Evolutionary conservation across 139 green algal genomes (phyloP), one percentile per base, ranked within the genome.

Genomic region (Zygnema cylindricum): DNA sequence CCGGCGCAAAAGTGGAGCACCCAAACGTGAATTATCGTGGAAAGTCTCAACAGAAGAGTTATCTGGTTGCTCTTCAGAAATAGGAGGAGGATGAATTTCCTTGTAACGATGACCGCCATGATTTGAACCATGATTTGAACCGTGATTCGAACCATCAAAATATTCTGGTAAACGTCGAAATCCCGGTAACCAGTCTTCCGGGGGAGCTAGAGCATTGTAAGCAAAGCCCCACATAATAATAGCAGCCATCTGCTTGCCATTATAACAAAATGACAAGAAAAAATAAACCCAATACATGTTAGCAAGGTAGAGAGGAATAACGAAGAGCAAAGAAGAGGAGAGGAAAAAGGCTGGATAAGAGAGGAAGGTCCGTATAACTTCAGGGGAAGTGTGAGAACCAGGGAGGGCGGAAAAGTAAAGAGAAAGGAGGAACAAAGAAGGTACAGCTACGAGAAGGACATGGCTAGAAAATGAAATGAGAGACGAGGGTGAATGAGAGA

Each of bases 191-290:
- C 83, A 88, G 30, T 82, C 69, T 75, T 88, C 43, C 22, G 83
- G 83, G 1, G 83, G 83, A 35, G 36, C 35, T 23, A 88, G n/a
- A 42, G 81, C 79, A 63, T 88, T 88, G n/a, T 88, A 88, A 11
- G 81, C 83, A 43, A 83, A 33, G 35, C 63, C 69, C 83, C 83
- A 88, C 83, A 88, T 88, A 0, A 88, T 82, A 7, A 88, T 88
- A 36, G 83, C 83, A 43, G 83, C 83, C 83, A 88, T 88, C 83
- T 88, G 83, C 57, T 73, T 73, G 57, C 30, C 57, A 35, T 25
- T 30, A 73, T 25, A 25, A 30, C 57, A 73, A 73, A 30, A 35
- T 35, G 30, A 35, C 57, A 30, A 30, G 57, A 73, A 30, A 25
- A 73, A 73, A 73, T 25, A 25, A 35, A 35, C 57, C 30, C 30